Conservation (phyloP, 176 grass and related monocot species). For the Eragrostis nindensis region DNA sequence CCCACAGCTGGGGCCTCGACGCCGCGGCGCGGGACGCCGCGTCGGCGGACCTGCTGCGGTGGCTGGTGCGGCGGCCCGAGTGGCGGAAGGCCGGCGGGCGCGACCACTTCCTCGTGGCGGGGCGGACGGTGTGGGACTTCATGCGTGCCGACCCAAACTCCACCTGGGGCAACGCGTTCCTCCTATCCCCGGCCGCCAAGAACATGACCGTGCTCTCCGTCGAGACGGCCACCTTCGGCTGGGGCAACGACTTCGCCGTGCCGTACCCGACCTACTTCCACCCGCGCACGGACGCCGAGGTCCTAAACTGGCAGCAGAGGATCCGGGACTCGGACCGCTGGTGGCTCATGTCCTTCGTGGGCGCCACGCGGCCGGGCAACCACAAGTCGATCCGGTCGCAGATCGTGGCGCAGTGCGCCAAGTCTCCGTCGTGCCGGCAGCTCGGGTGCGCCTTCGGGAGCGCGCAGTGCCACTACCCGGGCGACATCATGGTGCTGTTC, state of each 20-base stretch:
- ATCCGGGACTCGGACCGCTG: slow-evolving; percentile 32
- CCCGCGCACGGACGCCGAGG: slow-evolving; percentile 50
- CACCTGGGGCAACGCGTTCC: slow-evolving; percentile 53
- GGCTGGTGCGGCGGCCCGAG: slow-evolving; percentile 39
- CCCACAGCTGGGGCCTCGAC: slow-evolving; percentile 55
- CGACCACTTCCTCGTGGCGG: slow-evolving; percentile 57
- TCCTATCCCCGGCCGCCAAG: slow-evolving; percentile 33
- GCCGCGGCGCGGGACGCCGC: slow-evolving; percentile 31
- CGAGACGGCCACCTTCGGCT: slow-evolving; percentile 48
- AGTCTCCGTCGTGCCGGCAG: slow-evolving; percentile 43
- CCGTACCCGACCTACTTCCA: slow-evolving; percentile 78
- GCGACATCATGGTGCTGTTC: slow-evolving; percentile 45
- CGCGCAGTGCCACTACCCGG: slow-evolving; percentile 40
- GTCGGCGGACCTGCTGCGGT: slow-evolving; percentile 37
- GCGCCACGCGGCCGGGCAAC: slow-evolving; percentile 45
- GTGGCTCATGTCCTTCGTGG: slow-evolving; percentile 64
- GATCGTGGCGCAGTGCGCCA: slow-evolving; percentile 51
- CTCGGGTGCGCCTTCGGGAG: slow-evolving; percentile 45
- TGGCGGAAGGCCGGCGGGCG: slow-evolving; percentile 42
- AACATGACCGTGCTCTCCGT: slow-evolving; percentile 63
- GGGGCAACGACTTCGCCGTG: slow-evolving; percentile 49
- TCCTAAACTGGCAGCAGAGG: slow-evolving; percentile 45
- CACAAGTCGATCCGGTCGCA: slow-evolving; percentile 46
- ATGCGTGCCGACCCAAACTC: slow-evolving; percentile 2
- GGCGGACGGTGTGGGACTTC: slow-evolving; percentile 67